Conservation (phyloP, 305 asterid genomes). For the Striga hermonthica region DNA sequence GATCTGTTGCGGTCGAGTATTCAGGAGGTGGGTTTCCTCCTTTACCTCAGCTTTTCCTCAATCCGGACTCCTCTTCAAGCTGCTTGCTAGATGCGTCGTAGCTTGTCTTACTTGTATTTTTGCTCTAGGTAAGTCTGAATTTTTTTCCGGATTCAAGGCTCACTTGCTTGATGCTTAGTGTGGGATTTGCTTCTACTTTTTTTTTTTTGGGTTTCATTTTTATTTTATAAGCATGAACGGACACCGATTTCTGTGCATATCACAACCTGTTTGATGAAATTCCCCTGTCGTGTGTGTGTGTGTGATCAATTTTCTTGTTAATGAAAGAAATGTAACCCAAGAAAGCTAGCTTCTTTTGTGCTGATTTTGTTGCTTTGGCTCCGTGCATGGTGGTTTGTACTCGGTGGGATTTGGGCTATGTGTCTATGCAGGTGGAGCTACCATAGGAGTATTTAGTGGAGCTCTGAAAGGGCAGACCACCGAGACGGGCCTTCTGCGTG, state of each 20-base stretch:
- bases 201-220: neutral
- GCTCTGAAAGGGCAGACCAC: constrained; percentile 92
- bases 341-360: neutral
- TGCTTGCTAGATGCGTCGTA: constrained; percentile 41
- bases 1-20: constrained; percentile 27
- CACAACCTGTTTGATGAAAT: constrained; percentile 30
- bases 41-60: constrained; percentile 32
- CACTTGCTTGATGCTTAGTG: neutral
- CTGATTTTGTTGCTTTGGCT: neutral
- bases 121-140: constrained; percentile 49
- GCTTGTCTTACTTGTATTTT: constrained; percentile 55
- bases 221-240: neutral
- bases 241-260: constrained; percentile 16
- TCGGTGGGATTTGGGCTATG: constrained; percentile 5
- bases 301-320: too few species aligned
- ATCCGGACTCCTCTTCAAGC: constrained; percentile 35
- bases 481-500: constrained; percentile 80
- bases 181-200: neutral
- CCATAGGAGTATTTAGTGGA: constrained; percentile 66
- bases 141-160: neutral
- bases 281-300: constrained; percentile 15
- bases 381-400: neutral
- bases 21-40: constrained; percentile 33
- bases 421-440: constrained; percentile 65
- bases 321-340: constrained; percentile 2